Evolutionary conservation across 768 basidiomycete genomes (phyloP), one percentile per base, ranked within the genome.

Genomic region (Agaricus subrufescens): DNA sequence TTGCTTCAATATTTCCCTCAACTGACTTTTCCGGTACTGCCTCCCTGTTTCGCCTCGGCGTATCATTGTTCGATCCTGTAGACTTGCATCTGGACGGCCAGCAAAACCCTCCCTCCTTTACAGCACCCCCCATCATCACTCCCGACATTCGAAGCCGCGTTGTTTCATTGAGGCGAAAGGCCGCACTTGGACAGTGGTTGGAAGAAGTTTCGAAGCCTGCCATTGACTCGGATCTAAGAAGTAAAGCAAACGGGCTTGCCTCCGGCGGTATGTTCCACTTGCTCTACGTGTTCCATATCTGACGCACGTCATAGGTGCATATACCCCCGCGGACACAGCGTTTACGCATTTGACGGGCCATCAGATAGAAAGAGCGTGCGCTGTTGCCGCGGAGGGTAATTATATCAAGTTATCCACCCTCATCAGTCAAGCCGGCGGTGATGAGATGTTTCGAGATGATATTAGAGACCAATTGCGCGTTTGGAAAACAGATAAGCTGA

Each of bases 371-470:
- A 83, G 85, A 46, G 94, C 97, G 7, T 87, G 85, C 61, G 78
- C 86, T 45, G 73, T 76, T 2, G 91, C 94, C 2, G 74, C 87
- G 60, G 86, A 89, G 49, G 82, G 82, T 4, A 86, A 87, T 3
- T 90, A 91, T 62, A 70, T 91, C 61, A 90, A 91, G 61, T 82
- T 99, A 8, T 89, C 97, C 1, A 94, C 92, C 6, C 78, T 99
- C 26, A 77, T 98, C 54, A 82, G 94, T 6, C 94, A 98, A 68
- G 88, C 85, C 14, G 87, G 86, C 0, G 91, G 93, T 1, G 89
- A 93, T 63, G 75, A 77, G 23, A 76, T 80, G 29, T 94, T 91
- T 71, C 78, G 84, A 51, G 81, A 75, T 46, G 91, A 95, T 65
- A 69, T 98, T 42, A 72, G 71, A 56, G 71, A 82, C 3, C 97